These are phyloP conservation scores for Aurantiochytrium sp. DNA, from an alignment of 108 stramenopile genomes.

Conservation along the genomic window DNA sequence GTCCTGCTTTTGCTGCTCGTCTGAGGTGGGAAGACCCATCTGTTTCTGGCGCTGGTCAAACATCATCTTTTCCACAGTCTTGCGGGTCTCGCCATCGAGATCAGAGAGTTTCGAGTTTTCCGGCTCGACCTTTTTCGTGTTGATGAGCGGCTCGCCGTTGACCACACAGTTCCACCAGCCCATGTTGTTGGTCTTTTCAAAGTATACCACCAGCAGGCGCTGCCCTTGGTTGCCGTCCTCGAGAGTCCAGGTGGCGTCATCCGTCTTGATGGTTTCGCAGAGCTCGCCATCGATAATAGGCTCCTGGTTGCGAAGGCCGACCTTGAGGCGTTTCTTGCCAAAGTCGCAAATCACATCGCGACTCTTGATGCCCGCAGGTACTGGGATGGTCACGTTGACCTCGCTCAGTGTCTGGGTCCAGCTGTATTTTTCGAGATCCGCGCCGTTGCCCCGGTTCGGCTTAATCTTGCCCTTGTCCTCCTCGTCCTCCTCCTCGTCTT, in stretches of 20 bases:
- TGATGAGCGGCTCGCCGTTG: slow-evolving; percentile 79
- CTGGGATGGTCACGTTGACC: slow-evolving; percentile 68
- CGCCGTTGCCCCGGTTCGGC: slow-evolving; percentile 90
- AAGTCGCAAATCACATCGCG: slow-evolving; percentile 76
- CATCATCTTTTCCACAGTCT: slow-evolving; percentile 99
- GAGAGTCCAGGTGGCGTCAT: slow-evolving; percentile 98
- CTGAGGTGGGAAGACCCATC: slow-evolving; percentile 85
- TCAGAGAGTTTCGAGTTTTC: slow-evolving; percentile 87
- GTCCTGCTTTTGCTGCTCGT: slow-evolving; percentile 84
- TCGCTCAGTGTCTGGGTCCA: slow-evolving; percentile 97
- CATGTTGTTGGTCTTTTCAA: slow-evolving; percentile 84
- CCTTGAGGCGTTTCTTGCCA: slow-evolving; percentile 64
- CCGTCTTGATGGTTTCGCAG: slow-evolving; percentile 75
- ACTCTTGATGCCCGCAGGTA: slow-evolving; percentile 76
- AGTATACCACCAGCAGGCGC: slow-evolving; percentile 49
- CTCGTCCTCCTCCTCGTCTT: slow-evolving; percentile 43
- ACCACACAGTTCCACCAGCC: slow-evolving; percentile 96
- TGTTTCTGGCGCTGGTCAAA: slow-evolving; percentile 98
- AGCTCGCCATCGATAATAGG: slow-evolving; percentile 72
- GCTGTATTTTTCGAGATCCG: slow-evolving; percentile 71
- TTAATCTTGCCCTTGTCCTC: slow-evolving; percentile 53
- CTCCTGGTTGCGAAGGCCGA: slow-evolving; percentile 56
- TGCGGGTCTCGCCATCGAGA: slow-evolving; percentile 92
- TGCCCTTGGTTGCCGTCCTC: slow-evolving; percentile 67
- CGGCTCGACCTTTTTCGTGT: slow-evolving; percentile 89